Evolutionary conservation across 257 asterid genomes (phyloP).

Genomic region (Fraxinus anomala): DNA sequence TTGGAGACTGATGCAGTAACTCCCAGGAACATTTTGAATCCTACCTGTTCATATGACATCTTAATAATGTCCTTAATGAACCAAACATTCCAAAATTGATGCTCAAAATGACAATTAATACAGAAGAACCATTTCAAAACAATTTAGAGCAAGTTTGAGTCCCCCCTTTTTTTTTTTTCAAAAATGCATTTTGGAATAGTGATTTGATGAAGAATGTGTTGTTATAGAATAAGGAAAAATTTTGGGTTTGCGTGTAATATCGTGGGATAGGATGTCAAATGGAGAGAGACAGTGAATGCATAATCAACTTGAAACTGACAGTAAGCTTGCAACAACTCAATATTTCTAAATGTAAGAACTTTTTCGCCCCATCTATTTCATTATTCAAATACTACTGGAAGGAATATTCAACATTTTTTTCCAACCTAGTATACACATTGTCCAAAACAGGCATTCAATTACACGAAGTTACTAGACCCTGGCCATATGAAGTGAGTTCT

Average conservation of each 20-base stretch:
- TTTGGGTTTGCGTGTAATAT: too few relatives aligned
- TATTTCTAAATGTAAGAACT: not conserved
- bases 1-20: conserved; percentile 79
- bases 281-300: not conserved
- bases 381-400: not conserved
- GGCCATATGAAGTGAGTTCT: not conserved
- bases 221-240: too few relatives aligned
- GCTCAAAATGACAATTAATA: not conserved
- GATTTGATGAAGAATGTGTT: too few relatives aligned
- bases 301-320: not conserved
- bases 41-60: conserved; percentile 56
- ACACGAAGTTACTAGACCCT: not conserved
- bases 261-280: not conserved
- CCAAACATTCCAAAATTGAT: not conserved
- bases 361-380: not conserved
- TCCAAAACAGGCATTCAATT: not conserved
- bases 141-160: too few relatives aligned
- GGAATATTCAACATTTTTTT: not conserved
- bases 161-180: too few relatives aligned
- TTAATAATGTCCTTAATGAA: not conserved
- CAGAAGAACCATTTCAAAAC: not conserved
- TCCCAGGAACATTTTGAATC: conserved; percentile 90
- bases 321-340: not conserved
- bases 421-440: not conserved
- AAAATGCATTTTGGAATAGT: too few relatives aligned